Evolutionary conservation across 2,329 filamentous ascomycete species (phyloP).

Genomic region (Colletotrichum spaethianum): DNA sequence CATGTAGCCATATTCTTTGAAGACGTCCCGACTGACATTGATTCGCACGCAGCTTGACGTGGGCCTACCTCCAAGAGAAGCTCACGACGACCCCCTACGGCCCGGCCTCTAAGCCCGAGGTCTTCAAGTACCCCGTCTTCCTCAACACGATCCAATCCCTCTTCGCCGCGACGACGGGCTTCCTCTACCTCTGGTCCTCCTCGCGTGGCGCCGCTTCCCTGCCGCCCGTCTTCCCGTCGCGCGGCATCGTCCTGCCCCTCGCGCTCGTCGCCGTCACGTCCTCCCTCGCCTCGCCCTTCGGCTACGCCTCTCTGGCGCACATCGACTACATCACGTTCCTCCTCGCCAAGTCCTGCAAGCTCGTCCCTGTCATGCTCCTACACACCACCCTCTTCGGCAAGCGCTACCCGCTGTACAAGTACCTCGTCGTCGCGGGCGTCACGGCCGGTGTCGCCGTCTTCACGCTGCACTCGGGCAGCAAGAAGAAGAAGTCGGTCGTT

Average conservation of each 20-base stretch:
- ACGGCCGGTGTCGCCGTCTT: slow-evolving; percentile 95
- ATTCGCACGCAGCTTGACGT: slow-evolving; percentile 77
- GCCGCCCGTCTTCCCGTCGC: slow-evolving; percentile 82
- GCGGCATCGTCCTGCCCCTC: slow-evolving; percentile 81
- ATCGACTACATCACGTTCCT: slow-evolving; percentile 99
- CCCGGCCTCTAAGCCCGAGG: slow-evolving; percentile 72
- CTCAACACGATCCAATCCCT: slow-evolving; percentile 96
- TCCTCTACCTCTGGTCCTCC: slow-evolving; percentile 81
- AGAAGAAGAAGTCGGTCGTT: slow-evolving; percentile 59
- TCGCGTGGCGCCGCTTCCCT: slow-evolving; percentile 66
- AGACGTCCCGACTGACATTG: slow-evolving; percentile 5
- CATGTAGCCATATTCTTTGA: neutral
- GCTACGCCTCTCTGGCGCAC: slow-evolving; percentile 91
- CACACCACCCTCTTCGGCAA: slow-evolving; percentile 93
- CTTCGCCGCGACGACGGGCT: slow-evolving; percentile 87
- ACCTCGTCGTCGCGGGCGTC: slow-evolving; percentile 91
- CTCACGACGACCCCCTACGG: slow-evolving; percentile 94
- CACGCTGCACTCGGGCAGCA: slow-evolving; percentile 84
- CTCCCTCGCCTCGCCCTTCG: slow-evolving; percentile 93
- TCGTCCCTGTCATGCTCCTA: slow-evolving; percentile 98
- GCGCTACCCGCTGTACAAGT: slow-evolving; percentile 95
- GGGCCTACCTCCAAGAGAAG: slow-evolving; percentile 97
- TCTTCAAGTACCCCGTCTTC: slow-evolving; percentile 94
- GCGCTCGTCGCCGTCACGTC: slow-evolving; percentile 86
- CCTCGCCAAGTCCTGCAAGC: slow-evolving; percentile 97